phyloP scores from a whole-genome alignment of 192 early-diverging fungal species.

The Jimgerdemannia flammicorona region DNA sequence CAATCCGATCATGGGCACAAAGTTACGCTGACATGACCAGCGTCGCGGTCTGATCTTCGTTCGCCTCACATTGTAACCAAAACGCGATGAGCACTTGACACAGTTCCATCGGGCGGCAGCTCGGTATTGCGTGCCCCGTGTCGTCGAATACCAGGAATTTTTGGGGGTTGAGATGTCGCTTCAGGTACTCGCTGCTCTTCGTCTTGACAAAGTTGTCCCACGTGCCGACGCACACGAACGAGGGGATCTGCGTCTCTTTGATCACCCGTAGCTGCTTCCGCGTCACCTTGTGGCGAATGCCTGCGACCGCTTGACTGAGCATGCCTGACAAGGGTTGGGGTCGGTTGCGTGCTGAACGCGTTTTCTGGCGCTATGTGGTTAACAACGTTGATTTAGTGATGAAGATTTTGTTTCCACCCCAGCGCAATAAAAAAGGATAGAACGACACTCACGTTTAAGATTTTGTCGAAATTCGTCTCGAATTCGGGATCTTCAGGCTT shows the following conservation, averaged over 20 bases:
- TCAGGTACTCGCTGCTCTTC: constrained; percentile 12
- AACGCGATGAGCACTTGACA: not conserved
- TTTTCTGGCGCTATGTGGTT: constrained; percentile 9
- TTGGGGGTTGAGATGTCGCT: constrained; percentile 14
- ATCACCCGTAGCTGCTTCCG: constrained; percentile 11
- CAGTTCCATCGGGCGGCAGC: constrained; percentile 10
- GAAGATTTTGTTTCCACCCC: no score
- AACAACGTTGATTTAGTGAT: not conserved
- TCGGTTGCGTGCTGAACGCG: constrained; percentile 8
- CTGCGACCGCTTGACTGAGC: constrained; percentile 20
- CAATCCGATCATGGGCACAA: no score
- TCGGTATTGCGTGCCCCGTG: constrained; percentile 22
- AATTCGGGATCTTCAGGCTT: constrained; percentile 7
- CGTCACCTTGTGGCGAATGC: constrained; percentile 20
- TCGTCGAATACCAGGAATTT: constrained; percentile 21
- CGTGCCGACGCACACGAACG: constrained; percentile 11
- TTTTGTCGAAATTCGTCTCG: constrained; percentile 22
- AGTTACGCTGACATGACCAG: no score
- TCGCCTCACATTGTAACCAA: not conserved
- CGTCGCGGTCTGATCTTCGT: no score
- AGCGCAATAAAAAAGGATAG: not conserved
- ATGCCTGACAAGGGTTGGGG: constrained; percentile 16
- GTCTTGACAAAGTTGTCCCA: constrained; percentile 25
- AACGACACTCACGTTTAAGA: constrained; percentile 10
- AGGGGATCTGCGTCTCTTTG: constrained; percentile 1